A percentile compares a stretch with the other conserved stretches of the same genome.
Evolutionary conservation across 1,284 basidiomycete species (phyloP).

Genomic region (Omphalotus olearius): DNA sequence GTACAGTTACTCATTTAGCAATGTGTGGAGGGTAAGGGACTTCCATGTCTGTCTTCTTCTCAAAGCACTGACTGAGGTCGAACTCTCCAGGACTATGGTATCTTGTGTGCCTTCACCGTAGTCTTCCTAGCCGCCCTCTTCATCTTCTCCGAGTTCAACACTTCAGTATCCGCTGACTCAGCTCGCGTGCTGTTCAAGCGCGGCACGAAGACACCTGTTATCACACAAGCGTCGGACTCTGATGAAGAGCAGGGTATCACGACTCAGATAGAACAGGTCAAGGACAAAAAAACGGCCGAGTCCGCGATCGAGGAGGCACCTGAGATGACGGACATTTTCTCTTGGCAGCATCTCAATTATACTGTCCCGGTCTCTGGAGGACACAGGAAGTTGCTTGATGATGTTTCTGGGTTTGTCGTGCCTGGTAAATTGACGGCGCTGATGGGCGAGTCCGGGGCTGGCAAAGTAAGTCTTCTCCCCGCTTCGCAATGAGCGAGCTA

Average conservation of each 20-base stretch:
- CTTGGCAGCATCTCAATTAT: conserved; percentile 60
- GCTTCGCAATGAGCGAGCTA: neutral
- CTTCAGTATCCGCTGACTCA: conserved; percentile 25
- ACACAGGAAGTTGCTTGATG: conserved; percentile 52
- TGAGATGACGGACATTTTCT: conserved; percentile 41
- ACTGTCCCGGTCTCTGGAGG: conserved; percentile 53
- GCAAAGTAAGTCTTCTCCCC: conserved; percentile 26
- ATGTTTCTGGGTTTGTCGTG: conserved; percentile 78
- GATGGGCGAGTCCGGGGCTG: conserved; percentile 73
- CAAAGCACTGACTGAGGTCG: neutral
- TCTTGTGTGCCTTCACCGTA: conserved; percentile 48
- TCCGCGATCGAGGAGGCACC: conserved; percentile 19
- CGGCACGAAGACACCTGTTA: conserved; percentile 22
- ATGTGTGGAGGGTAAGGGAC: conserved; percentile 65
- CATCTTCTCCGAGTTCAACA: conserved; percentile 47
- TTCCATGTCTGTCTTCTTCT: conserved; percentile 14
- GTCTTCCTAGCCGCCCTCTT: conserved; percentile 45
- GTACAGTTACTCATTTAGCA: conserved; percentile 55
- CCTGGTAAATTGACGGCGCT: conserved; percentile 70
- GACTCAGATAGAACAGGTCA: conserved; percentile 12
- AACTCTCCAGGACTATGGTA: conserved; percentile 40
- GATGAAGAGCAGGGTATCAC: conserved; percentile 23
- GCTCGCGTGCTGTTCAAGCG: conserved; percentile 38
- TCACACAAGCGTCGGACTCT: conserved; percentile 8
- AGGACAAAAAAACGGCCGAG: conserved; percentile 4